A percentile compares a stretch with the other conserved stretches of the same genome.
phyloP scores from a whole-genome alignment of 176 grass and related monocot species.

The Poa pratensis region DNA sequence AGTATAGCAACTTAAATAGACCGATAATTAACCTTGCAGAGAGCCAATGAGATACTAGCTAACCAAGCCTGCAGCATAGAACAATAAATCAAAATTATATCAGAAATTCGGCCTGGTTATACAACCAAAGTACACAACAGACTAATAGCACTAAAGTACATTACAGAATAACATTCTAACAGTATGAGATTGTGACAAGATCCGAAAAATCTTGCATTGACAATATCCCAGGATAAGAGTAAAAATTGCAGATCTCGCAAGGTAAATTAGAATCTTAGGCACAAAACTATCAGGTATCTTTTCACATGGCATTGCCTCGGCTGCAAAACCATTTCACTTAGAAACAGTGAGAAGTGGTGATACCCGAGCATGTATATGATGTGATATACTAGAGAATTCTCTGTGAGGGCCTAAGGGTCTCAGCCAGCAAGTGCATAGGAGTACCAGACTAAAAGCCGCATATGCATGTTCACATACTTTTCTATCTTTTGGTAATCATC shows the following conservation, averaged over 20 bases:
- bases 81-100: slow-evolving; percentile 14
- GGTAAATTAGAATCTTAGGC: not conserved
- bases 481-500: not conserved
- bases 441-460: not conserved
- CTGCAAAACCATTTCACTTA: not conserved
- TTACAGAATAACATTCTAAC: not conserved
- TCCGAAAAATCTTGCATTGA: not conserved
- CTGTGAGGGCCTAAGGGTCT: not conserved
- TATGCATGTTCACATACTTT: not conserved
- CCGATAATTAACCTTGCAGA: slow-evolving; percentile 75
- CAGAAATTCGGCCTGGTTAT: not conserved
- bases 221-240: not conserved
- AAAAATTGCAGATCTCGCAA: not conserved
- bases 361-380: not conserved
- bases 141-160: slow-evolving; percentile 1
- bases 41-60: slow-evolving; percentile 62
- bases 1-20: not conserved
- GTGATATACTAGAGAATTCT: not conserved
- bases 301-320: not conserved
- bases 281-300: not conserved
- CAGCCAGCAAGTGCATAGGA: not conserved
- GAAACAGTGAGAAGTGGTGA: not conserved
- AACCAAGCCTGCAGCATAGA: slow-evolving; percentile 72
- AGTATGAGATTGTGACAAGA: not conserved
- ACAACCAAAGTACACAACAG: not conserved